A percentile compares a stretch with the other conserved stretches of the same genome.
Conservation (phyloP, 2,329 filamentous ascomycete species). For the Aspergillus terreus region DNA sequence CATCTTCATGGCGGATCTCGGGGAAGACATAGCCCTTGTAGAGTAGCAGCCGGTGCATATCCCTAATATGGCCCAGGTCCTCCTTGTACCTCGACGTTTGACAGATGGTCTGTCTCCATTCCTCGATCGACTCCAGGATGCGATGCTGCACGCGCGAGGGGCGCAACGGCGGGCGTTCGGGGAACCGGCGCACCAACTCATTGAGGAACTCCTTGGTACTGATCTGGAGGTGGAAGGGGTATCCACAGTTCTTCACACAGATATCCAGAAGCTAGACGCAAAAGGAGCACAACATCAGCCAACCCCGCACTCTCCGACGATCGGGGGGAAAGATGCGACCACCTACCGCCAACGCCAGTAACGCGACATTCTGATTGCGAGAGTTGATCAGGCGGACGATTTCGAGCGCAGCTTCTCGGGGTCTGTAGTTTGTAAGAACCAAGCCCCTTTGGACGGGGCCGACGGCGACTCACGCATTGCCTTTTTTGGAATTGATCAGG, state of each 20-base stretch:
- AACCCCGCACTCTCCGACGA: constrained; percentile 10
- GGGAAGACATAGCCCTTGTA: constrained; percentile 98
- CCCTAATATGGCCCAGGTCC: constrained; percentile 89
- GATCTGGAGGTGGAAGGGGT: constrained; percentile 97
- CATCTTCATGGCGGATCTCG: constrained; percentile 87
- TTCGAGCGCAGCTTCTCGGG: constrained; percentile 87
- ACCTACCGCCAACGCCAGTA: constrained; percentile 73
- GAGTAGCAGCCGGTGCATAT: constrained; percentile 93
- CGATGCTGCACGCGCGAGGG: constrained; percentile 82
- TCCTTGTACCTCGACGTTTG: constrained; percentile 97
- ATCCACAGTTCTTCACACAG: constrained; percentile 99
- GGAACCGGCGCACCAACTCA: constrained; percentile 92
- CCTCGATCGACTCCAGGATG: constrained; percentile 94
- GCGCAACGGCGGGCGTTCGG: constrained; percentile 84
- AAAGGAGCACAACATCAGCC: constrained; percentile 8
- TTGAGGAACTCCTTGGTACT: constrained; percentile 99
- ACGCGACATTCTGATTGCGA: constrained; percentile 89
- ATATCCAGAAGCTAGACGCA: constrained; percentile 75
- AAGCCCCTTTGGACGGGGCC: background rate
- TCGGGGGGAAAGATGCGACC: constrained; percentile 1
- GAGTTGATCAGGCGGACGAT: constrained; percentile 96
- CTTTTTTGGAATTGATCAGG: constrained; percentile 96
- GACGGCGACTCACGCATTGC: constrained; percentile 61
- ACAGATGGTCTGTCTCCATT: constrained; percentile 98
- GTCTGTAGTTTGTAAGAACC: constrained; percentile 46